Conservation (phyloP, 176 grass and related monocot species). For the Carex scoparia region DNA sequence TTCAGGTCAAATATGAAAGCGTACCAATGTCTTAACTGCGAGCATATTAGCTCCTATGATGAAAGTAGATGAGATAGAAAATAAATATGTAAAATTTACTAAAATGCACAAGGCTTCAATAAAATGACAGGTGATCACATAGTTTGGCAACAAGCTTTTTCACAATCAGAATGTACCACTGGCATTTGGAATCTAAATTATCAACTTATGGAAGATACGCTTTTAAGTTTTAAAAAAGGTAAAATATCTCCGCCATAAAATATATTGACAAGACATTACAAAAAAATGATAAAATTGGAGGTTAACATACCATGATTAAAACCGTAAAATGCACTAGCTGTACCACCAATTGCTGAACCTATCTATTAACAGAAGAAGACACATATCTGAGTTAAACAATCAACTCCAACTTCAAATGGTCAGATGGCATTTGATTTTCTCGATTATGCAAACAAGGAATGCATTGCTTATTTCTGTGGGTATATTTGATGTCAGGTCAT, state of each 20-base stretch:
- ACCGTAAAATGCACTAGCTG: conserved; percentile 81
- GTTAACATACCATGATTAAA: conserved; percentile 70
- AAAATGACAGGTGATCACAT: neutral
- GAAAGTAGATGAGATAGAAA: neutral
- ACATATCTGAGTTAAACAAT: neutral
- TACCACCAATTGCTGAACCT: conserved; percentile 82
- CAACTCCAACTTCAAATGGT: neutral
- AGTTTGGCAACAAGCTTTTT: neutral
- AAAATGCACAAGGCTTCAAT: too few relatives aligned
- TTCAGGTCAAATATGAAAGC: neutral
- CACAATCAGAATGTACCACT: neutral
- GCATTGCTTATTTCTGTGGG: neutral
- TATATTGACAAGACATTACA: neutral
- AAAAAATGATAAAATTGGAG: neutral
- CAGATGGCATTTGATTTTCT: neutral
- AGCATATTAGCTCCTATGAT: neutral
- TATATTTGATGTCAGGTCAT: neutral
- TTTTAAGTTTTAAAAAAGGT: neutral
- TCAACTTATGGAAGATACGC: neutral
- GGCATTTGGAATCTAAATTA: neutral
- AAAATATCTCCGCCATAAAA: neutral
- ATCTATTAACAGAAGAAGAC: conserved; percentile 39
- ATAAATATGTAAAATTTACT: neutral
- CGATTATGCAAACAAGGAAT: neutral
- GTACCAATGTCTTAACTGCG: neutral